These are phyloP conservation scores for Hirschioporus abietinus DNA, from an alignment of 768 basidiomycete genomes.

Conservation along the genomic window DNA sequence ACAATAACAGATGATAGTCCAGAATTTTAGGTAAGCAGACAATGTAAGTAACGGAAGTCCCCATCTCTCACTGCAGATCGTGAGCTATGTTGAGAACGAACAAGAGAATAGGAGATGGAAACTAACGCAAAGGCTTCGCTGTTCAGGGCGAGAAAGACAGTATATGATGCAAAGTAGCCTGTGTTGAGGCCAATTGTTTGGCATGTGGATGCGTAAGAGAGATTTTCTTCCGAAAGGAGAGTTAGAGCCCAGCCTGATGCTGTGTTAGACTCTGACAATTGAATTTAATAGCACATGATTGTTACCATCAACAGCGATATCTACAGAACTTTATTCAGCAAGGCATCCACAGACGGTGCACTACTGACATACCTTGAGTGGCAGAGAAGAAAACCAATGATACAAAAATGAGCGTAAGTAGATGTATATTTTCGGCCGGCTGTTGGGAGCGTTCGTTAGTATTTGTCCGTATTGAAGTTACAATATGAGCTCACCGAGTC, in stretches of 20 bases:
- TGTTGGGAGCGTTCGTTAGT: constrained; percentile 27
- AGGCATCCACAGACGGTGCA: constrained; percentile 4
- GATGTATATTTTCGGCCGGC: constrained; percentile 75
- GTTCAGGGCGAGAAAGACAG: constrained; percentile 95
- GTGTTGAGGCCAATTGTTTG: constrained; percentile 97
- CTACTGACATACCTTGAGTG: constrained; percentile 73
- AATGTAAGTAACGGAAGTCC: constrained; percentile 69
- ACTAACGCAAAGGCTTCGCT: constrained; percentile 84
- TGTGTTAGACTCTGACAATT: constrained; percentile 36
- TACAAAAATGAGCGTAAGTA: constrained; percentile 82
- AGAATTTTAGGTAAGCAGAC: constrained; percentile 79
- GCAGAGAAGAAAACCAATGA: constrained; percentile 91
- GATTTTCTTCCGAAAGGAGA: constrained; percentile 83
- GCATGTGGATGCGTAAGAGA: constrained; percentile 96
- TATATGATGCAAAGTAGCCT: constrained; percentile 94
- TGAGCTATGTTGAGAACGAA: constrained; percentile 8
- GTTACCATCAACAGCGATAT: constrained; percentile 96
- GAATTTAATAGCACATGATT: constrained; percentile 16
- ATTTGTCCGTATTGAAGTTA: constrained; percentile 5
- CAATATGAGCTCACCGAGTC: constrained; percentile 53
- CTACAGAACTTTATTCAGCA: constrained; percentile 32
- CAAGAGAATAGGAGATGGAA: constrained; percentile 2
- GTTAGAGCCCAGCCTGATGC: constrained; percentile 71
- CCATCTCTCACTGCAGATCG: constrained; percentile 57
- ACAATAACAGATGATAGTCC: constrained; percentile 70